Percentiles rank a stretch among this genome's conserved stretches.
phyloP scores from a whole-genome alignment of 2,329 filamentous ascomycete genomes.

The Geosmithia flava region DNA sequence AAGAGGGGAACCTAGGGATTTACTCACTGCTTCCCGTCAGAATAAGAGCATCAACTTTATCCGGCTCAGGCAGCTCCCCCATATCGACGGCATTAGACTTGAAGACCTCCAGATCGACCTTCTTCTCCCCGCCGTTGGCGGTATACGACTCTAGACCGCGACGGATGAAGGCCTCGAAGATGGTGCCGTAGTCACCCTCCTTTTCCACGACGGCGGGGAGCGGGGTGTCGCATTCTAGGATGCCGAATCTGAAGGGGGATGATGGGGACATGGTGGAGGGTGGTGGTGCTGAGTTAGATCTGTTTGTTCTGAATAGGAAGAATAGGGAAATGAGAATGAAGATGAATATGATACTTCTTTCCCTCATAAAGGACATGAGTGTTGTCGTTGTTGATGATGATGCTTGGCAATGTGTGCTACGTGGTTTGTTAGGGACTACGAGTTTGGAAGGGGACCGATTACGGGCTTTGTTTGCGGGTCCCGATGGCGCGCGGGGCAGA shows the following conservation, averaged over 20 bases:
- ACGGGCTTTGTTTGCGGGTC: not conserved
- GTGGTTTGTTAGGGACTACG: not conserved
- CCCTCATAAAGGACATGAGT: too few relatives aligned
- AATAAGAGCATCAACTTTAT: slow-evolving; percentile 15
- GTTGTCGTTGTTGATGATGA: too few relatives aligned
- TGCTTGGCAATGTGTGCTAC: not conserved
- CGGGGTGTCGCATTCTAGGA: slow-evolving; percentile 19
- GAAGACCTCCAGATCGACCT: slow-evolving; percentile 11
- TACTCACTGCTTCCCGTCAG: slow-evolving; percentile 19
- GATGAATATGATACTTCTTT: too few relatives aligned
- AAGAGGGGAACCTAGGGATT: slow-evolving; percentile 1
- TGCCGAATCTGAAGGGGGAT: slow-evolving; percentile 8
- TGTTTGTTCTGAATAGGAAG: not conserved
- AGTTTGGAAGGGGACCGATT: not conserved
- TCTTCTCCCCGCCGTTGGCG: slow-evolving; percentile 5
- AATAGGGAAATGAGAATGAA: not conserved
- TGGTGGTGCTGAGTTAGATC: not conserved
- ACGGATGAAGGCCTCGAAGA: slow-evolving; percentile 14
- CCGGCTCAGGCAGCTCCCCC: slow-evolving; percentile 12
- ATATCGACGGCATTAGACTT: slow-evolving; percentile 17
- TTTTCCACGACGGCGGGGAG: slow-evolving; percentile 11
- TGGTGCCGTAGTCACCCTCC: slow-evolving; percentile 16
- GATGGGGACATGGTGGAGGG: slow-evolving; percentile 1
- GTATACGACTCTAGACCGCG: slow-evolving; percentile 11
- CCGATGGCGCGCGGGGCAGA: not conserved